Percentiles rank a stretch among this genome's conserved stretches.
These are phyloP conservation scores for Pythium apleroticum DNA, from an alignment of 352 stramenopile genomes.

Conservation along the genomic window DNA sequence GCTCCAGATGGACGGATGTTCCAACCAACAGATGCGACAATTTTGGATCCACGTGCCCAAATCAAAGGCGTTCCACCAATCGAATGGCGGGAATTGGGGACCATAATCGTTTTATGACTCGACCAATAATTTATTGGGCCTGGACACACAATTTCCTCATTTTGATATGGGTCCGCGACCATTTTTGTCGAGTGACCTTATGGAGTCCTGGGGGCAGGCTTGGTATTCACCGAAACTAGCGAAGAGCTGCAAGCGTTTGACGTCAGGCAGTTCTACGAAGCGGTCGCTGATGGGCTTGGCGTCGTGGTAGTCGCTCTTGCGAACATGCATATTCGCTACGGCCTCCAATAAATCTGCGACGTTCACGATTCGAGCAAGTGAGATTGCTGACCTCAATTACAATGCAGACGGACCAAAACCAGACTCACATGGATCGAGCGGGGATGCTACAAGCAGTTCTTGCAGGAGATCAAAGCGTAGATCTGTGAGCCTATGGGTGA, in stretches of 20 bases:
- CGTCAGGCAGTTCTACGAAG: constrained; percentile 23
- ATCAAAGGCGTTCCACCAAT: not conserved
- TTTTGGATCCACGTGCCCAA: not conserved
- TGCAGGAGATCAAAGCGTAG: constrained; percentile 26
- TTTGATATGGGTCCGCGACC: not conserved
- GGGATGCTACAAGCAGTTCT: constrained; percentile 19
- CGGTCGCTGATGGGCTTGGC: constrained; percentile 17
- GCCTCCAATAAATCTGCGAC: constrained; percentile 17
- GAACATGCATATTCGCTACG: constrained; percentile 21
- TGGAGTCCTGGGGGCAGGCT: not conserved
- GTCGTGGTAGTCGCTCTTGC: constrained; percentile 15
- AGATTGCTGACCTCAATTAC: too few relatives aligned
- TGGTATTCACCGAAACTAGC: constrained; percentile 17
- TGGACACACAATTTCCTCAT: constrained; percentile 4
- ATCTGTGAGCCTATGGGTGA: constrained; percentile 18
- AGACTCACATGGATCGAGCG: constrained; percentile 25
- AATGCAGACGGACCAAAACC: not conserved
- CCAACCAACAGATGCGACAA: not conserved
- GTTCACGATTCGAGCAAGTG: not conserved
- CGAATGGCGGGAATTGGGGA: not conserved
- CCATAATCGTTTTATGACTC: not conserved
- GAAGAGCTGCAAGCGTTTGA: constrained; percentile 25
- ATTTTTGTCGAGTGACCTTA: not conserved
- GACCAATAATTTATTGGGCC: not conserved
- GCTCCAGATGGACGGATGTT: not conserved